Evolutionary conservation across 1,284 basidiomycete genomes (phyloP).

Genomic region (Termitomyces sp.): DNA sequence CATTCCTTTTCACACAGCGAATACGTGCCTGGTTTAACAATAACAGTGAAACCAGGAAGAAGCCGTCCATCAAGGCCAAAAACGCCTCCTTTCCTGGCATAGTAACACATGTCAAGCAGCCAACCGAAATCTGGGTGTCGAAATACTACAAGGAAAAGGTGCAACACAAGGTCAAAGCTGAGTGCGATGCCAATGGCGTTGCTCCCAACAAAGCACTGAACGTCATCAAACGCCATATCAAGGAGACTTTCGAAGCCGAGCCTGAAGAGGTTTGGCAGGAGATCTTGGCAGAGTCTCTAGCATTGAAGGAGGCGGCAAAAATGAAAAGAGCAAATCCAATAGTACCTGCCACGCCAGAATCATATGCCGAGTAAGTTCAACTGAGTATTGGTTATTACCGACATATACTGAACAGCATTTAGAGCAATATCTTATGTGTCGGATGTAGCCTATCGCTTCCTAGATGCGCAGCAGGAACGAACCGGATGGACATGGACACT

Average conservation of each 20-base stretch:
- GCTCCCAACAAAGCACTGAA: not conserved
- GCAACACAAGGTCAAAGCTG: not conserved
- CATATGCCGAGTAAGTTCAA: too few species aligned
- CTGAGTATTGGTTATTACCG: too few species aligned
- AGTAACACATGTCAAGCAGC: not conserved
- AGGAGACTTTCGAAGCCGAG: not conserved
- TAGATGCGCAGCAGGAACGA: too few species aligned
- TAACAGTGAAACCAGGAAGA: too few species aligned
- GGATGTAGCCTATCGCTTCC: too few species aligned
- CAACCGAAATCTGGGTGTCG: not conserved
- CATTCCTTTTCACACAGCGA: too few species aligned
- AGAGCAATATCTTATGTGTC: too few species aligned
- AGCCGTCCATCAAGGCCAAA: too few species aligned
- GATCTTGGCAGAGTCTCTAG: not conserved
- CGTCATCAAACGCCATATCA: not conserved
- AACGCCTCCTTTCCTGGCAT: not conserved
- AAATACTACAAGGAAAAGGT: not conserved
- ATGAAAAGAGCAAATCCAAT: too few species aligned
- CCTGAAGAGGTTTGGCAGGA: not conserved
- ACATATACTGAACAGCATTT: too few species aligned
- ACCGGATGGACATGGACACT: not conserved
- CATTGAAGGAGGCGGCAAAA: not conserved
- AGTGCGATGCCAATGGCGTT: not conserved
- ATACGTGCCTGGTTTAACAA: too few species aligned
- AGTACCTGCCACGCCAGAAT: too few species aligned